Evolutionary conservation across 148 eudicot genomes (phyloP), one percentile per base, ranked within the genome.

Genomic region (Rhododendron mucronatum): DNA sequence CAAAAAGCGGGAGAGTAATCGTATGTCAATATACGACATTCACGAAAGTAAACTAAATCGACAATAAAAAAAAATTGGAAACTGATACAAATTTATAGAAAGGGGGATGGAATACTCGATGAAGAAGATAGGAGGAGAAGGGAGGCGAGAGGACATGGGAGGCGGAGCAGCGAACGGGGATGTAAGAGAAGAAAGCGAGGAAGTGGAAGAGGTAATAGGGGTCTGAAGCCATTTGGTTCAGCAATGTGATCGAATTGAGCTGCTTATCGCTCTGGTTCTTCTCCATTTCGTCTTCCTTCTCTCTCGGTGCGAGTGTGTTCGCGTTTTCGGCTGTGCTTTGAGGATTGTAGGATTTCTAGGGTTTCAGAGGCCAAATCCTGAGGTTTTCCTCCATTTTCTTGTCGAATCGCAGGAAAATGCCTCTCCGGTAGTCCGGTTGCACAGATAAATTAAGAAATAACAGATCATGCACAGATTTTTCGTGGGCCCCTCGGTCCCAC

Each of bases 121-220:
- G 94, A 65, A 95, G 93, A 79, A 97, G 95, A 78, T 88, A 91
- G 82, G 89, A 83, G 81, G 91, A 84, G 90, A 92, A 87, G 50
- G 82, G 80, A 82, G 94, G 91, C 71, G 95, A 90, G 90, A 96
- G 89, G 81, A 93, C 51, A 21, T 89, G 85, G 28, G 91, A 75
- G 78, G 98, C 92, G 57, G 99, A 89, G 86, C 92, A 80, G 28
- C 98, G 98, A 83, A 97, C 63, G 7, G 99, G 95, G 65, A 97
- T 88, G 88, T 95, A 97, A 69, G 98, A 93, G 93, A 97, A 97
- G 91, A 95, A 95, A 9, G 87, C 79, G 84, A 97, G 89, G 86
- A 93, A 92, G 84, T 97, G 97, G 86, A 94, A 87, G 78, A 93
- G 89, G 83, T 89, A 95, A 81, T 91, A 93, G 1, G 98, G 95